A percentile compares a stretch with the other conserved stretches of the same genome.
These are phyloP conservation scores for Quercus cerris DNA, from an alignment of 306 rosid species.

Conservation along the genomic window DNA sequence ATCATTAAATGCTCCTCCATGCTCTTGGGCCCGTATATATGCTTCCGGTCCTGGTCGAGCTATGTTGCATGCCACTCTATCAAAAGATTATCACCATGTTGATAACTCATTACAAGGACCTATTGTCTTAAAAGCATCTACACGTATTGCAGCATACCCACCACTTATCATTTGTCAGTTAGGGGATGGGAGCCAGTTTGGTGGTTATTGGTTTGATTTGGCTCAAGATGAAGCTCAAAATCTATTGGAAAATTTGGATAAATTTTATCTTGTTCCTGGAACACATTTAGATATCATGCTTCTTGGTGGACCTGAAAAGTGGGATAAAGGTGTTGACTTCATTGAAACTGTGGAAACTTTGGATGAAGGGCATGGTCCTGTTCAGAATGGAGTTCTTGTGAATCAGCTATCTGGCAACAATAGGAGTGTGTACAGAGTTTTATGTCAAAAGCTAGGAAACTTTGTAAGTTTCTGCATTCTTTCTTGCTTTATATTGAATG, in stretches of 20 bases:
- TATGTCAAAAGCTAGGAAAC: slow-evolving; percentile 64
- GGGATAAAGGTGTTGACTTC: slow-evolving; percentile 56
- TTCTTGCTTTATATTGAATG: slow-evolving; percentile 13
- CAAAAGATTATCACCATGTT: slow-evolving; percentile 54
- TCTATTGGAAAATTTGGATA: slow-evolving; percentile 45
- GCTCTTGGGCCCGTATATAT: slow-evolving; percentile 71
- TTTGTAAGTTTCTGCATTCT: slow-evolving; percentile 53
- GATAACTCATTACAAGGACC: slow-evolving; percentile 50
- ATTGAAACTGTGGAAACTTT: slow-evolving; percentile 44
- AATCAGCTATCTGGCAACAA: slow-evolving; percentile 46
- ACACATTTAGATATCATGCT: slow-evolving; percentile 61
- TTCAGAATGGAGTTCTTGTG: slow-evolving; percentile 51
- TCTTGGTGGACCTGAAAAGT: slow-evolving; percentile 81
- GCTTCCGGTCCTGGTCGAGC: slow-evolving; percentile 80
- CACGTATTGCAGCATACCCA: slow-evolving; percentile 61
- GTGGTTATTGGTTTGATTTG: slow-evolving; percentile 82
- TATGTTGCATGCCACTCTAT: slow-evolving; percentile 66
- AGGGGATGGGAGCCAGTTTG: slow-evolving; percentile 80
- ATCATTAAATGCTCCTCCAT: slow-evolving; percentile 53
- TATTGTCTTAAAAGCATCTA: slow-evolving; percentile 68
- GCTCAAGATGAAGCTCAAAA: slow-evolving; percentile 52
- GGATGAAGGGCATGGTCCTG: slow-evolving; percentile 39
- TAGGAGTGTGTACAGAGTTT: slow-evolving; percentile 59
- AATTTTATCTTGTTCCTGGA: slow-evolving; percentile 77
- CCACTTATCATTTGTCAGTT: slow-evolving; percentile 69